These are phyloP conservation scores for Lasiodiplodia hormozganensis DNA, from an alignment of 2,329 filamentous ascomycete species.

Conservation along the genomic window DNA sequence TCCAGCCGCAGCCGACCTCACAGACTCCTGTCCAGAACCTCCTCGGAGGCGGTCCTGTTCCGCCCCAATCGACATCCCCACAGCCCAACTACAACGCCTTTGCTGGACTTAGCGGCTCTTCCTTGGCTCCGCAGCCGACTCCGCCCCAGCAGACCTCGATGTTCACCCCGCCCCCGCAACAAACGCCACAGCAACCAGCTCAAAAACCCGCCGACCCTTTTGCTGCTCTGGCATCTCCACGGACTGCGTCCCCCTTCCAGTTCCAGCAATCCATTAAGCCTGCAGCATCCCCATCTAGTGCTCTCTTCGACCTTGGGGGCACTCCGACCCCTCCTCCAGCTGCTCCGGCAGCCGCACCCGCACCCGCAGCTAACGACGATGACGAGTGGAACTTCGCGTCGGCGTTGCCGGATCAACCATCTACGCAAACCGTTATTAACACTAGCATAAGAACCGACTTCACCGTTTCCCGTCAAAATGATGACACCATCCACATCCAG, in stretches of 20 bases:
- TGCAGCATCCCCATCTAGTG: constrained; percentile 38
- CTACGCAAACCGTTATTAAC: constrained; percentile 73
- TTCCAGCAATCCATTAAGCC: constrained; percentile 54
- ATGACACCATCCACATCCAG: constrained; percentile 69
- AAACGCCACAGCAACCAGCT: constrained; percentile 44
- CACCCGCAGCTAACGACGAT: constrained; percentile 74
- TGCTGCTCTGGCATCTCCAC: constrained; percentile 61
- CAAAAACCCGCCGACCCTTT: constrained; percentile 63
- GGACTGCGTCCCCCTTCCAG: constrained; percentile 58
- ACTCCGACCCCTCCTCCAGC: constrained; percentile 31
- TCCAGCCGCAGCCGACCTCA: constrained; percentile 49
- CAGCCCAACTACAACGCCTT: constrained; percentile 66
- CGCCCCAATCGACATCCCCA: constrained; percentile 52
- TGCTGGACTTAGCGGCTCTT: constrained; percentile 56
- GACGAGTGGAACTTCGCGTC: constrained; percentile 97
- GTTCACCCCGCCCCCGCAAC: constrained; percentile 46
- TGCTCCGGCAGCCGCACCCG: constrained; percentile 31
- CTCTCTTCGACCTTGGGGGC: constrained; percentile 46
- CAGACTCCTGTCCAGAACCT: constrained; percentile 63
- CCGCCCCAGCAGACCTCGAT: constrained; percentile 54
- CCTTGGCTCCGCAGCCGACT: constrained; percentile 46
- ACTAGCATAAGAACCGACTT: constrained; percentile 76
- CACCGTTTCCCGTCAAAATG: constrained; percentile 66
- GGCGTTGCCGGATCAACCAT: constrained; percentile 72
- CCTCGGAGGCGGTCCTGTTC: constrained; percentile 54